Evolutionary conservation across 2,329 filamentous ascomycete species (phyloP), one percentile per base, ranked within the genome.

Genomic region (Chaetomiaceae sp.): DNA sequence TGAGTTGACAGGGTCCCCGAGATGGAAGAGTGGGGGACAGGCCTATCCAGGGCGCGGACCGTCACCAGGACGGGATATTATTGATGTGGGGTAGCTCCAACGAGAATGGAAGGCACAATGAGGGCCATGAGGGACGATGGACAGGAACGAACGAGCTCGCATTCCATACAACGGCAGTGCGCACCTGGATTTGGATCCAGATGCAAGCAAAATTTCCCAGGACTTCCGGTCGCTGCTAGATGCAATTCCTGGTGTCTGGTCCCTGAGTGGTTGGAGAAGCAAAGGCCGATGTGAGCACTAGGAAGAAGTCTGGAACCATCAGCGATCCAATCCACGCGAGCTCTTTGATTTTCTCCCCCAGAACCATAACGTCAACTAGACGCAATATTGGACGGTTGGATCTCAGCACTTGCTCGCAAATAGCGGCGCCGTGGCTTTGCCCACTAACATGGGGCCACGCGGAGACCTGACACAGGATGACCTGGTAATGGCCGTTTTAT

Each of bases 231-330:
- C 18, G 36, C 20, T 25, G 29, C n/a, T 34, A 25, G 37, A 36
- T 47, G 41, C 38, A 29, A 33, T 40, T 37, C 37, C 48, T 40
- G 32, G 47, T 50, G 44, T 51, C 40, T 34, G 47, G 30, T 21
- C 51, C 16, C 50, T 50, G 53, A 55, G 48, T 51, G 52, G 52
- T 43, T 38, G 52, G 52, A 48, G 30, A 51, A 8, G 37, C 4
- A 49, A 47, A 38, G 37, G 38, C 46, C 13, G 33, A 45, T 20
- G n/a, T n/a, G 34, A 52, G 51, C 48, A 55, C 47, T 48, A 51
- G 44, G 55, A 54, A 59, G 21, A 49, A 48, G 57, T 61, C 60
- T 62, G 55, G 60, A 60, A 61, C 48, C 11, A 33, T 40, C 41
- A 34, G 40, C 14, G 27, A 38, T 27, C 53, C 53, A 55, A 55